Evolutionary conservation across 805 yeast genomes (phyloP).

Genomic region (Ogataea sp.): DNA sequence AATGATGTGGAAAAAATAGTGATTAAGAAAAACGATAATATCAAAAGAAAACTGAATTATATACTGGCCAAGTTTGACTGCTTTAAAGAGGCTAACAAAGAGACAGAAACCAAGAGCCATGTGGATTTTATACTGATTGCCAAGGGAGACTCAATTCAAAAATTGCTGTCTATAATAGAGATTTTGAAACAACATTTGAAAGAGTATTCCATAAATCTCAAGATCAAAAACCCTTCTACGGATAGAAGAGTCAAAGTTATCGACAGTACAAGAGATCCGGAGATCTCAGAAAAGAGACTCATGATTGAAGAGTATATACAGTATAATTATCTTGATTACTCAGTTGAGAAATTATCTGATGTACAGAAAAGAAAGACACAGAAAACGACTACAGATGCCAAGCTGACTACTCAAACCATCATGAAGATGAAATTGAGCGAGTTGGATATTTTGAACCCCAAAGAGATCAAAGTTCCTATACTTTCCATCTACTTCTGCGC

Average conservation of each 20-base stretch:
- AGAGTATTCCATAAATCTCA: not conserved
- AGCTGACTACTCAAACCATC: too few species aligned
- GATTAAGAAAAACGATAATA: slow-evolving; percentile 16
- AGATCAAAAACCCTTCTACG: too few species aligned
- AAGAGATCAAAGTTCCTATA: not conserved
- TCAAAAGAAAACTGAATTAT: slow-evolving; percentile 11
- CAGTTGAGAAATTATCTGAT: not conserved
- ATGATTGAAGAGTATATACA: slow-evolving; percentile 2
- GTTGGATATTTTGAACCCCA: too few species aligned
- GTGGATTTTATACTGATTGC: slow-evolving; percentile 13
- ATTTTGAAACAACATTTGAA: slow-evolving; percentile 16
- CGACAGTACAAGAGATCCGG: too few species aligned
- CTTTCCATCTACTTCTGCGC: not conserved
- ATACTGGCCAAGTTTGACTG: slow-evolving; percentile 6
- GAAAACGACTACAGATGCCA: too few species aligned
- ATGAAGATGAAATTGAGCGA: too few species aligned
- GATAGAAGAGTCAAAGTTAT: too few species aligned
- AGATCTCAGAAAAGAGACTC: too few species aligned
- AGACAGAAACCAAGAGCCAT: not conserved
- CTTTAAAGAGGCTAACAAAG: slow-evolving; percentile 1
- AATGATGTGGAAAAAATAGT: slow-evolving; percentile 1
- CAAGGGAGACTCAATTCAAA: slow-evolving; percentile 17
- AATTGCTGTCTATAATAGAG: slow-evolving; percentile 21
- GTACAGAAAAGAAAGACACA: not conserved
- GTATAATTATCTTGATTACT: slow-evolving; percentile 2